A percentile compares a stretch with the other conserved stretches of the same genome.
phyloP scores from a whole-genome alignment of 2,329 filamentous ascomycete species.

The Verticillium longisporum region DNA sequence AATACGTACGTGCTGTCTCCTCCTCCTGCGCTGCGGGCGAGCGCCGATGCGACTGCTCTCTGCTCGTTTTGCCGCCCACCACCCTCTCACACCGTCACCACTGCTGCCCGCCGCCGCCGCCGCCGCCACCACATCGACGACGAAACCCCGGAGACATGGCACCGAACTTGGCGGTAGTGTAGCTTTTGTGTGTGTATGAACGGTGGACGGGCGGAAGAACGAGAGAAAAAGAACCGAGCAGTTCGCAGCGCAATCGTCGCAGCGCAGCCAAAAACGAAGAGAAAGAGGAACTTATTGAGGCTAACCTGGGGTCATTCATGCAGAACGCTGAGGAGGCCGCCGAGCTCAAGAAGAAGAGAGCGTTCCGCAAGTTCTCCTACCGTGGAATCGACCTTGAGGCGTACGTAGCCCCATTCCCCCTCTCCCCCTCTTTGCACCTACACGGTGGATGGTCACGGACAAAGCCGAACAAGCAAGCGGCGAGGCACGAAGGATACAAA shows the following conservation, averaged over 20 bases:
- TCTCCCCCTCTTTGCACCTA: background rate
- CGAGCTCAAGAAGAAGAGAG: constrained; percentile 99
- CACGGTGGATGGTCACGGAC: too few relatives aligned
- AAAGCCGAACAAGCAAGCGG: too few relatives aligned
- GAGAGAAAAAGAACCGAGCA: background rate
- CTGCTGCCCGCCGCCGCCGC: constrained; percentile 3
- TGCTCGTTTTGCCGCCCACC: too few relatives aligned
- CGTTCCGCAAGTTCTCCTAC: constrained; percentile 99
- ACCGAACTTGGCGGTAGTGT: background rate
- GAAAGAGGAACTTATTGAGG: constrained; percentile 1
- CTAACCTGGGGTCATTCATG: constrained; percentile 19
- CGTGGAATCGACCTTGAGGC: constrained; percentile 98
- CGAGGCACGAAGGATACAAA: too few relatives aligned
- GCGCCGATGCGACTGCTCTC: background rate
- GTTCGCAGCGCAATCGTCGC: background rate
- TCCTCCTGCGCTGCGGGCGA: constrained; percentile 2
- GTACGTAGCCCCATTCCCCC: constrained; percentile 53
- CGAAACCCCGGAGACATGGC: background rate
- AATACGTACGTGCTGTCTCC: constrained; percentile 64
- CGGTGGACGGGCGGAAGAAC: constrained; percentile 3
- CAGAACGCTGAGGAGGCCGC: constrained; percentile 97
- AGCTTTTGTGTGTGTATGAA: background rate
- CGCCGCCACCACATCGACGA: constrained; percentile 3
- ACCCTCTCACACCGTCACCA: background rate
- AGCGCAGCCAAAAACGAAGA: background rate